phyloP scores from a whole-genome alignment of 495 filamentous ascomycete species.

The Hypoxylon crocopeplum region DNA sequence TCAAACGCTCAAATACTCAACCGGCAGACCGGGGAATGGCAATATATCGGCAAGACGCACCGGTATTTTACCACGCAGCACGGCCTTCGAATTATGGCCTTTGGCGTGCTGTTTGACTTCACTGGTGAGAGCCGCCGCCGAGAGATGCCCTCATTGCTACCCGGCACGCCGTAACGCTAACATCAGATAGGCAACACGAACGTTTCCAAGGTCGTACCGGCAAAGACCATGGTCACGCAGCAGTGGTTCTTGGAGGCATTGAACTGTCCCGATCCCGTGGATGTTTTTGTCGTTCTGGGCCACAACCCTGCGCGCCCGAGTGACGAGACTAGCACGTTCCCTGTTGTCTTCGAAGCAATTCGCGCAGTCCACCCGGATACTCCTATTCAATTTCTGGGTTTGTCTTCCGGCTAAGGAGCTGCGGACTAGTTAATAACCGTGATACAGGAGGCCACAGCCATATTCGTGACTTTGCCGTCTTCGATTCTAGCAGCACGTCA shows the following conservation, averaged over 20 bases:
- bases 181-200: constrained; percentile 38
- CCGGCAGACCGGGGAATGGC: constrained; percentile 62
- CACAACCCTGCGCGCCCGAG: constrained; percentile 69
- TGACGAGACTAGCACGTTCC: constrained; percentile 61
- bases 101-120: constrained; percentile 86
- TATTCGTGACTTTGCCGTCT: constrained; percentile 77
- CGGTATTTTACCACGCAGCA: constrained; percentile 78
- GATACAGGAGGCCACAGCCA: constrained; percentile 71
- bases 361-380: constrained; percentile 67
- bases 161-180: constrained; percentile 42
- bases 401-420: not conserved
- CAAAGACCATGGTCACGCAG: constrained; percentile 71
- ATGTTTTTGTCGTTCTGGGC: constrained; percentile 74
- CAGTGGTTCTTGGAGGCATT: constrained; percentile 80
- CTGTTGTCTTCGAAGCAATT: constrained; percentile 70
- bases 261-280: constrained; percentile 63
- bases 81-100: constrained; percentile 75
- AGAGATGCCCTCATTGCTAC: constrained; percentile 54
- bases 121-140: constrained; percentile 55
- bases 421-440: not conserved
- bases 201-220: constrained; percentile 44
- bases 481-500: constrained; percentile 72
- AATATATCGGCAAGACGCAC: constrained; percentile 73
- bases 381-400: constrained; percentile 79
- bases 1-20: constrained; percentile 82